phyloP scores from a whole-genome alignment of 352 stramenopile species.

The Phytophthora fragariae region DNA sequence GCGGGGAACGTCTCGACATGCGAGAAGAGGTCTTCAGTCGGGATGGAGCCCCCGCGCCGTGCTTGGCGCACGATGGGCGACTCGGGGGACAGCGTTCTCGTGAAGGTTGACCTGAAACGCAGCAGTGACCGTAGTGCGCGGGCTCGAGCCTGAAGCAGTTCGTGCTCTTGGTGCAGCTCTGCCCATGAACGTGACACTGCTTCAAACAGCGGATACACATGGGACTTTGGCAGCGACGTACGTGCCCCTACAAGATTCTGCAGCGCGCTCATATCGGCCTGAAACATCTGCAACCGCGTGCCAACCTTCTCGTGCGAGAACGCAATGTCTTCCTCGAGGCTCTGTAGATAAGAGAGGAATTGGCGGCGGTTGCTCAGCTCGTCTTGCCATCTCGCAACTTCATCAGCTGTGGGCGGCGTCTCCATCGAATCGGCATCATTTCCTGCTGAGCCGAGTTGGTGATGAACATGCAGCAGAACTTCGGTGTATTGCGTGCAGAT shows the following conservation, averaged over 20 bases:
- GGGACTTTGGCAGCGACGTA: conserved; percentile 92
- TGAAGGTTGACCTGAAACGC: conserved; percentile 82
- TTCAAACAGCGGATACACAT: conserved; percentile 96
- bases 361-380: conserved; percentile 93
- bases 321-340: conserved; percentile 92
- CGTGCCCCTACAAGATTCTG: conserved; percentile 87
- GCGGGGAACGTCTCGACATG: conserved; percentile 66
- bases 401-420: conserved; percentile 33
- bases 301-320: conserved; percentile 86
- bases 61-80: conserved; percentile 64
- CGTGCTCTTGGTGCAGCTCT: conserved; percentile 77
- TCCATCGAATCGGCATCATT: conserved; percentile 36
- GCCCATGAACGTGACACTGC: conserved; percentile 87
- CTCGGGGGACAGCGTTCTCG: conserved; percentile 58
- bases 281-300: conserved; percentile 73
- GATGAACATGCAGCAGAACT: conserved; percentile 78
- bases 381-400: conserved; percentile 89
- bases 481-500: conserved; percentile 85
- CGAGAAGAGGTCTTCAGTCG: conserved; percentile 75
- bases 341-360: conserved; percentile 92
- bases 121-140: conserved; percentile 72
- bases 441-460: conserved; percentile 36
- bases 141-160: conserved; percentile 74
- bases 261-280: conserved; percentile 69
- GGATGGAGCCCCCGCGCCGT: conserved; percentile 62